Percentiles rank a stretch among this genome's conserved stretches.
Conservation (phyloP, 2,329 filamentous ascomycete species). For the Gnomoniopsis sp. region DNA sequence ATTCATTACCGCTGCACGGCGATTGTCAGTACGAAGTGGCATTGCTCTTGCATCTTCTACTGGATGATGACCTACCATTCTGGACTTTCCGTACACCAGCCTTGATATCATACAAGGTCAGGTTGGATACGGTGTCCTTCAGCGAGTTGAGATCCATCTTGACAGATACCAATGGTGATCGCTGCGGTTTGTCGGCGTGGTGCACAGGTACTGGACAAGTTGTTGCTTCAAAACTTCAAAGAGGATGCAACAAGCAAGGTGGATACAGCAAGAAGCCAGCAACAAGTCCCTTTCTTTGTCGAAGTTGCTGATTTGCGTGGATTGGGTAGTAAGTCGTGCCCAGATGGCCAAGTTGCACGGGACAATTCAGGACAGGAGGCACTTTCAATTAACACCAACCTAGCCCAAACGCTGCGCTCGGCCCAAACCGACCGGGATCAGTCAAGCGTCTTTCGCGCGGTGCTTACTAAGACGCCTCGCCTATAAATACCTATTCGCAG, state of each 20-base stretch:
- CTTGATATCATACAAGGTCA: slow-evolving; percentile 94
- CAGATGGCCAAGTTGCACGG: too few relatives aligned
- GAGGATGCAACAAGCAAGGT: not conserved
- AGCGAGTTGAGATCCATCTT: slow-evolving; percentile 83
- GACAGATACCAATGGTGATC: slow-evolving; percentile 18
- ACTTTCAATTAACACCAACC: slow-evolving; percentile 6
- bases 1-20: slow-evolving; percentile 80
- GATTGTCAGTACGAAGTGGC: slow-evolving; percentile 1
- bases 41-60: not conserved
- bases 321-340: not conserved
- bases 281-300: not conserved
- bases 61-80: slow-evolving; percentile 66
- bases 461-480: slow-evolving; percentile 1
- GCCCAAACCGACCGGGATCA: not conserved
- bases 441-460: not conserved
- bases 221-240: not conserved
- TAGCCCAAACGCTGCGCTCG: not conserved
- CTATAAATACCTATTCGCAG: not conserved
- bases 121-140: slow-evolving; percentile 83
- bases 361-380: not conserved
- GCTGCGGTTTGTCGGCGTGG: not conserved
- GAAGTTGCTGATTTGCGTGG: not conserved
- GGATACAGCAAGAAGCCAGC: not conserved
- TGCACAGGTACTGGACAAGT: not conserved
- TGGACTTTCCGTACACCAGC: slow-evolving; percentile 92